These are phyloP conservation scores for Schizophyllum amplum DNA, from an alignment of 1,284 basidiomycete genomes.

Conservation along the genomic window DNA sequence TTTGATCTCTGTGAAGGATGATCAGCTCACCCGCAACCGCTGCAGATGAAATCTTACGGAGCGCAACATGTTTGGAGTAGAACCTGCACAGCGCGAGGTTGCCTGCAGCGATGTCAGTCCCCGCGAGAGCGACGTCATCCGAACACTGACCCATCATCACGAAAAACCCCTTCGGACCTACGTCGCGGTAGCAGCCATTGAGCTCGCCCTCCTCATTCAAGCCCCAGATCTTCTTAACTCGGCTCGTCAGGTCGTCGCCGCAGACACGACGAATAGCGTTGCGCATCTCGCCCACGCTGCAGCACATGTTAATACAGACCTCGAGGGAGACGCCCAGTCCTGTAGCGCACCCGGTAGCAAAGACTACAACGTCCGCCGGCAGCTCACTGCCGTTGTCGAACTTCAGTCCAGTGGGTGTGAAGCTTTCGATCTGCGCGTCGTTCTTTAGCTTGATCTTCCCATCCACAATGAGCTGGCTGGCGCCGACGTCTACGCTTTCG, in stretches of 20 bases:
- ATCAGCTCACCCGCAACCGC: not conserved
- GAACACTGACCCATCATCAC: constrained; percentile 37
- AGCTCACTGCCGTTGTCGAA: constrained; percentile 62
- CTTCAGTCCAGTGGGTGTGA: constrained; percentile 46
- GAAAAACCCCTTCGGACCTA: constrained; percentile 46
- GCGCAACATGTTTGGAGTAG: constrained; percentile 14
- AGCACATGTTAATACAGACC: not conserved
- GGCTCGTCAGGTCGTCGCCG: constrained; percentile 33
- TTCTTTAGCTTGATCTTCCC: constrained; percentile 72
- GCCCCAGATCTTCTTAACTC: constrained; percentile 48
- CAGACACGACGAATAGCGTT: constrained; percentile 34
- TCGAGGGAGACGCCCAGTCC: not conserved
- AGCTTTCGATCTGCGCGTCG: constrained; percentile 44
- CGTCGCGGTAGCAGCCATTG: constrained; percentile 40
- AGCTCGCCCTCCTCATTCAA: constrained; percentile 59
- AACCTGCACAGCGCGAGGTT: constrained; percentile 12
- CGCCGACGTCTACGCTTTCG: constrained; percentile 54
- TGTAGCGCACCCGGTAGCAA: constrained; percentile 58
- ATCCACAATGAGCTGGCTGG: constrained; percentile 55
- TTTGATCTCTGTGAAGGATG: constrained; percentile 8
- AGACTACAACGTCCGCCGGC: constrained; percentile 60
- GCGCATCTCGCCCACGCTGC: constrained; percentile 30
- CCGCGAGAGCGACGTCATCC: too few species aligned
- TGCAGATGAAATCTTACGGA: constrained; percentile 4
- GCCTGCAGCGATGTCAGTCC: constrained; percentile 1